A percentile compares a stretch with the other conserved stretches of the same genome.
Evolutionary conservation across 257 asterid species (phyloP).

Genomic region (Echites panduratus): DNA sequence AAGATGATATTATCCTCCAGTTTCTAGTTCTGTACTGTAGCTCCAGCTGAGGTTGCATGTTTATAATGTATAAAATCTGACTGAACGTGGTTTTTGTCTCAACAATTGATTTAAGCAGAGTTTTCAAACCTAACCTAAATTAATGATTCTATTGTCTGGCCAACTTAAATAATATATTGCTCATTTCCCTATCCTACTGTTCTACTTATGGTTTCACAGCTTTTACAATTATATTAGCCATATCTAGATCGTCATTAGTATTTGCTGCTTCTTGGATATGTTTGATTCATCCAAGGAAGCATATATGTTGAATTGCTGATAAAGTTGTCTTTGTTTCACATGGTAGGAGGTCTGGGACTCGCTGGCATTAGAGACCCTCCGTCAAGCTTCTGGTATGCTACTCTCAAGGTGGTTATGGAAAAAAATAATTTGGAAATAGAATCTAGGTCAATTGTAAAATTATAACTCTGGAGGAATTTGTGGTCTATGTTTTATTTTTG

Average conservation of each 20-base stretch:
- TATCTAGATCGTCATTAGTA: neutral
- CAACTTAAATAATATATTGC: neutral
- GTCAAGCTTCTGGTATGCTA: conserved; percentile 75
- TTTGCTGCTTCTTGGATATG: neutral
- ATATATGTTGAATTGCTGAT: conserved; percentile 3
- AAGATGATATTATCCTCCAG: neutral
- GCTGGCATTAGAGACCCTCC: conserved; percentile 68
- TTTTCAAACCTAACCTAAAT: neutral
- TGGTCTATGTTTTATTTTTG: neutral
- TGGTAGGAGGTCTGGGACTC: conserved; percentile 84
- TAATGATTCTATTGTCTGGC: neutral
- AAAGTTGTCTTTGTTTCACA: conserved; percentile 7
- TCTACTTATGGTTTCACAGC: neutral
- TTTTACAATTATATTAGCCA: neutral
- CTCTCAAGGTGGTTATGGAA: no score
- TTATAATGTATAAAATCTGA: neutral
- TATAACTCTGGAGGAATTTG: neutral
- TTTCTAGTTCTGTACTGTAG: neutral
- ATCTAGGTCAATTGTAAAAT: conserved; percentile 5
- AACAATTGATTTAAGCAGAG: neutral
- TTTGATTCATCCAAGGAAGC: neutral
- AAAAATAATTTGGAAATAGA: neutral
- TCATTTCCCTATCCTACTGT: neutral
- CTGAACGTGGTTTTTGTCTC: neutral
- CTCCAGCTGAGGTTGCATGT: neutral